Base-by-base conservation (phyloP, 805 yeast species). In the Lipomyces lipofer region DNA sequence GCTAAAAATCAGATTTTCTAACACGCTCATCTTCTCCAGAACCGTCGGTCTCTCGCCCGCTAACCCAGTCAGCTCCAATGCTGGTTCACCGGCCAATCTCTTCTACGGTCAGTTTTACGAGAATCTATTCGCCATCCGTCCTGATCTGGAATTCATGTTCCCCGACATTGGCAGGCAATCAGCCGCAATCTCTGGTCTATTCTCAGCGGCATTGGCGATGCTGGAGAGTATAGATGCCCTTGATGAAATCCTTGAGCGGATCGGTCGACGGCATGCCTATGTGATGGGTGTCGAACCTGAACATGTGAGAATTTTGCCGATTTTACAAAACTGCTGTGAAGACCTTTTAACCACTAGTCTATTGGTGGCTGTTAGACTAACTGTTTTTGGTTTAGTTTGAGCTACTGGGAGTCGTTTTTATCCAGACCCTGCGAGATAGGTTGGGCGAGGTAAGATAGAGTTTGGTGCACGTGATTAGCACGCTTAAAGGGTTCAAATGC, bases 141-240 rank as follows among this genome's bases (percentile, higher is more conserved):
- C 82, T 0, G 68, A 67, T 9, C 72, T 82, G 63, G 84, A 78
- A 50, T 71, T 66, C 42, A 56, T 79, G 60, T 81, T 82, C 62
- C 86, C 86, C 0, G 76, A 80, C 17, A 76, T 82, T 51, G 72
- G 73, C 48, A 85, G 83, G 66, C 86, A 82, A 68, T 84, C 86
- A 1, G 78, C 78, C 27, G 77, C 85, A 15, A 78, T 82, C 68
- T 84, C 85, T 1, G 85, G 85, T 4, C 82, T 82, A 40, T 70
- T 82, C 65, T 74, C 82, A 35, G 72, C 80, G 40, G 80, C 86
- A 3, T 74, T 82, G 55, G 69, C 75, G 24, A 79, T 78, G 54
- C 69, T 82, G 51, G 85, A 81, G 47, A 78, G 79, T 61, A 69
- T 82, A 51, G 56, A 73, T 1, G 67, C 69, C 21, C 70, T 82